These are phyloP conservation scores for Aspergillus homomorphus DNA, from an alignment of 495 filamentous ascomycete species.

Conservation along the genomic window DNA sequence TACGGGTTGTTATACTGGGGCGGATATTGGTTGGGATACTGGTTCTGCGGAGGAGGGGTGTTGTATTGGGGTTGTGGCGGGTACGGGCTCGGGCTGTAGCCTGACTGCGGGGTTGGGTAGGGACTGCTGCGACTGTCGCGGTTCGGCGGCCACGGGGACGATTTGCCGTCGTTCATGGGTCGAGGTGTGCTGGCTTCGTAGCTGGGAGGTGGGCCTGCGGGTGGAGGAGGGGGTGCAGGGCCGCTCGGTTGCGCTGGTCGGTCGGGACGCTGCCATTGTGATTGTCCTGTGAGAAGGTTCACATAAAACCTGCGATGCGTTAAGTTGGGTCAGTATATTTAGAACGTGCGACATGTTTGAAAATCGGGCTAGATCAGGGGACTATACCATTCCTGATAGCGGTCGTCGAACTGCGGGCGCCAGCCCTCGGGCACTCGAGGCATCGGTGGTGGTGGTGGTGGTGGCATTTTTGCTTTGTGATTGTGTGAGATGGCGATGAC, in stretches of 20 bases:
- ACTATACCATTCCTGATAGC: background rate
- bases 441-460: background rate
- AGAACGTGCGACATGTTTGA: background rate
- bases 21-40: background rate
- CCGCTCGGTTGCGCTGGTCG: background rate
- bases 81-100: background rate
- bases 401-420: background rate
- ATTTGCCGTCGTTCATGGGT: background rate
- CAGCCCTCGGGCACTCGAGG: constrained; percentile 1
- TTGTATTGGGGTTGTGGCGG: background rate
- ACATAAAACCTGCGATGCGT: background rate
- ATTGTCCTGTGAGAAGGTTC: background rate
- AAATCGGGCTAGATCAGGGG: background rate
- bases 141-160: background rate
- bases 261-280: constrained; percentile 3
- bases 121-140: background rate
- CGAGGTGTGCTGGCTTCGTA: background rate
- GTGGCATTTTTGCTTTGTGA: background rate
- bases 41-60: background rate
- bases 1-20: background rate
- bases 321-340: background rate
- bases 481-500: background rate
- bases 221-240: background rate
- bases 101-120: background rate
- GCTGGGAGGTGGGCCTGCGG: background rate